A percentile compares a stretch with the other conserved stretches of the same genome.
These are phyloP conservation scores for Quambalaria eucalypti DNA, from an alignment of 1,284 basidiomycete species.

Conservation along the genomic window DNA sequence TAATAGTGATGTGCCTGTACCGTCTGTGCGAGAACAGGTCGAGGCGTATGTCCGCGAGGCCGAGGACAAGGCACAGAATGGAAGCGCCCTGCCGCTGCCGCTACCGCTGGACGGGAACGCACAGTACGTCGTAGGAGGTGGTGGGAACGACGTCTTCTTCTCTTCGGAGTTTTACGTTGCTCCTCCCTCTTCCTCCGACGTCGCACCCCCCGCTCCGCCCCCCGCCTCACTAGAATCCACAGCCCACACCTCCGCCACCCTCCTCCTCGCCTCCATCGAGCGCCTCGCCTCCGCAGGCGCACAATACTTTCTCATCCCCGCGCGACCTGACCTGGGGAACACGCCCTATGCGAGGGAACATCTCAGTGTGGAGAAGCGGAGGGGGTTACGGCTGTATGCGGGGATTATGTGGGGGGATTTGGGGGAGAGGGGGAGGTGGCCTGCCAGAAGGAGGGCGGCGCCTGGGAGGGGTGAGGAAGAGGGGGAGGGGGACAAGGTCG, in stretches of 20 bases:
- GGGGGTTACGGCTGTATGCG: neutral
- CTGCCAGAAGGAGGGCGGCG: no score
- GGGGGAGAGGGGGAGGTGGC: no score
- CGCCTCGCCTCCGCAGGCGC: neutral
- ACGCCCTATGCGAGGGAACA: no score
- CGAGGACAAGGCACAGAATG: constrained; percentile 11
- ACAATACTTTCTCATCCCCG: neutral
- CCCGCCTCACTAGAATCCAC: neutral
- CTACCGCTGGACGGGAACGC: neutral
- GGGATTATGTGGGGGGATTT: neutral
- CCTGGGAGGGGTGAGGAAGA: neutral
- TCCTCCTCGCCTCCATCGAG: neutral
- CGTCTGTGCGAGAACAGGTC: neutral
- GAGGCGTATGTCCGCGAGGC: constrained; percentile 10
- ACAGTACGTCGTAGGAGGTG: constrained; percentile 15
- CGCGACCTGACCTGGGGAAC: neutral
- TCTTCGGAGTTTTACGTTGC: neutral
- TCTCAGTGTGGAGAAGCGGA: neutral
- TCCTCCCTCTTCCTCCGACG: neutral
- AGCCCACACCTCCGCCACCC: neutral
- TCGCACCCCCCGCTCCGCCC: neutral
- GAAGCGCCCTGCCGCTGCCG: constrained; percentile 6
- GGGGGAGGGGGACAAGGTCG: neutral
- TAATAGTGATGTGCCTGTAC: constrained; percentile 5
- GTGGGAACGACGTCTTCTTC: constrained; percentile 10